phyloP scores from a whole-genome alignment of 805 yeast genomes.

The Schwanniomyces occidentalis region DNA sequence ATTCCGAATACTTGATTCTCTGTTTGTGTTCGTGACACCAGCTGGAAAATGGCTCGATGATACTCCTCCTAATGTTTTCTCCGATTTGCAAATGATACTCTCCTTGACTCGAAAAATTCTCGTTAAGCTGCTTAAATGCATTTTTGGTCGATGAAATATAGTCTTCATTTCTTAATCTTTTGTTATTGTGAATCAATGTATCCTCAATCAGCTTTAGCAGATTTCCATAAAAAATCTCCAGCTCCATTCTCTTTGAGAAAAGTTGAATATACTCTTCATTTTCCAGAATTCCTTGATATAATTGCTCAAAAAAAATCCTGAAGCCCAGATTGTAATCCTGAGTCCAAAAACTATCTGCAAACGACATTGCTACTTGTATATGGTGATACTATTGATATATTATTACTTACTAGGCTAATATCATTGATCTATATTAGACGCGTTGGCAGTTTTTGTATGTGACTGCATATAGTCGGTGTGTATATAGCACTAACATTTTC shows the following conservation, averaged over 20 bases:
- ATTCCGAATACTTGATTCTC: conserved; percentile 62
- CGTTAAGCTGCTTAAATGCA: conserved; percentile 58
- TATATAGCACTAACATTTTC: too few relatives aligned
- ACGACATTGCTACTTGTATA: conserved; percentile 41
- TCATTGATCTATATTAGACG: too few relatives aligned
- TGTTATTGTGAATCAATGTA: conserved; percentile 41
- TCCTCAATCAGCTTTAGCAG: conserved; percentile 46
- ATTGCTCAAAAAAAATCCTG: conserved; percentile 49
- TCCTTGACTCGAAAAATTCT: conserved; percentile 60
- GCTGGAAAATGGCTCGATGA: conserved; percentile 66
- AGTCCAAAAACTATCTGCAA: conserved; percentile 79
- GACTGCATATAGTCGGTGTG: too few relatives aligned
- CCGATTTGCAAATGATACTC: conserved; percentile 61
- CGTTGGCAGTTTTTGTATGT: too few relatives aligned
- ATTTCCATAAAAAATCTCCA: conserved; percentile 65
- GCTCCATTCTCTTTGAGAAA: conserved; percentile 69
- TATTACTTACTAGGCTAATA: too few relatives aligned
- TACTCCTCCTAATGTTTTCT: conserved; percentile 56
- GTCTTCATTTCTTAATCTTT: conserved; percentile 38
- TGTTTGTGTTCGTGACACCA: conserved; percentile 77
- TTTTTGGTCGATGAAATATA: conserved; percentile 64
- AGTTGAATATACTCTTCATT: conserved; percentile 66
- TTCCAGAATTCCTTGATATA: conserved; percentile 65
- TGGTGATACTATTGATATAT: not conserved
- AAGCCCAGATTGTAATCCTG: conserved; percentile 60